Base-by-base conservation (phyloP, 805 yeast species). In the Hanseniaspora guilliermondii region DNA sequence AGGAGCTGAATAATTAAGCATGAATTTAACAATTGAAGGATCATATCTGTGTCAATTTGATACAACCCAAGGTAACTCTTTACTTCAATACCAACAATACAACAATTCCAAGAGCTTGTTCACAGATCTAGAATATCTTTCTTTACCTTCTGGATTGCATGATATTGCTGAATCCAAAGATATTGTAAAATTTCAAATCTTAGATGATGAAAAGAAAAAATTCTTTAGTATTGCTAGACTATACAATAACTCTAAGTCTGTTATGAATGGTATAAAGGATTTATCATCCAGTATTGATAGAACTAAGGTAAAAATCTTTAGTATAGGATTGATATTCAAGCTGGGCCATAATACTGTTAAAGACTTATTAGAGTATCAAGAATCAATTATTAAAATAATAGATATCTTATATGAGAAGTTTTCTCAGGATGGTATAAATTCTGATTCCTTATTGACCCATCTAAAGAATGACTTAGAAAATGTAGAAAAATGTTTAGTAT, bases 111-210 rank as follows among this genome's bases (percentile, higher is more conserved):
- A 49, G 54, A 11, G 49, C 58, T 19, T 42, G 32, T 60, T 78
- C 25, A 65, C 70, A 32, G 74, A 75, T 12, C 61, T 82, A 3
- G 88, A 83, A 64, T 82, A 74, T 66, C 77, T 79, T 58, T 70
- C 81, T n/a, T 66, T 83, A 44, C 88, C 88, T 0, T 79, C 86
- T 0, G 87, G 89, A 1, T 68, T 81, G 2, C 88, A 83, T 61
- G 72, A 76, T 14, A 55, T 58, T 4, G 70, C 71, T 2, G 21
- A 41, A 35, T 64, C 65, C 21, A 55, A 60, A 14, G 88, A 83
- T 61, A 75, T 77, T 1, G 70, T 82, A 1, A 75, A 77, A 52
- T 82, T 82, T 65, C 74, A 72, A 2, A 64, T 70, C 6, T 68
- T 71, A 8, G 66, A 64, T 38, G 55, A 57, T 11, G 56, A 61